phyloP scores from a whole-genome alignment of 495 filamentous ascomycete genomes.

The Arthonia radiata region DNA sequence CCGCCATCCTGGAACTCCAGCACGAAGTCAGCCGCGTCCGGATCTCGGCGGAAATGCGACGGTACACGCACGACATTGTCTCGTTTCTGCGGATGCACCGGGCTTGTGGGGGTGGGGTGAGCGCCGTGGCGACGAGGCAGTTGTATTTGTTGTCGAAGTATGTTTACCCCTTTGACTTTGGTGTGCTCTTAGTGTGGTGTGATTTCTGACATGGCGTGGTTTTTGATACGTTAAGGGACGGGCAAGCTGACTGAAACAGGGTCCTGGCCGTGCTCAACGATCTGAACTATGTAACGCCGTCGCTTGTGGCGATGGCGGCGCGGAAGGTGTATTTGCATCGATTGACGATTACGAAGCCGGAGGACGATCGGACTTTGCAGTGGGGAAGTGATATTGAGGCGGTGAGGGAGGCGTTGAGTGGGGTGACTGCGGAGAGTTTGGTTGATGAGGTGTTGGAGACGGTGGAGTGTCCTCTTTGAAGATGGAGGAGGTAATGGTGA shows the following conservation, averaged over 20 bases:
- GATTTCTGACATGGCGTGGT: no score
- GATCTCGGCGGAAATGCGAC: constrained; percentile 37
- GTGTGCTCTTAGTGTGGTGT: no score
- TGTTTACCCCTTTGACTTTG: no score
- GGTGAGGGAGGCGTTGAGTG: constrained; percentile 37
- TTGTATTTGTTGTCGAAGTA: constrained; percentile 40
- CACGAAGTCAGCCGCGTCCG: constrained; percentile 16
- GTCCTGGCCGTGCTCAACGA: constrained; percentile 66
- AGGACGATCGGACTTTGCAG: constrained; percentile 66
- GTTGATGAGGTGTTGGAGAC: constrained; percentile 55
- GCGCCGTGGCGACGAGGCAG: constrained; percentile 52
- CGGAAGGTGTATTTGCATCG: constrained; percentile 76
- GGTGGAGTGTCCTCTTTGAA: constrained; percentile 44
- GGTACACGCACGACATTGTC: constrained; percentile 66
- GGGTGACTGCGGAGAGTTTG: constrained; percentile 47
- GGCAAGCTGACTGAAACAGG: constrained; percentile 10
- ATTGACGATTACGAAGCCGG: constrained; percentile 38
- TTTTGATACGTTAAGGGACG: no score
- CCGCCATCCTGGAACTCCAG: constrained; percentile 7
- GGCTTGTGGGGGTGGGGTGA: constrained; percentile 52
- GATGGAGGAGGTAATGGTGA: no score
- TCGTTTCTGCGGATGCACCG: constrained; percentile 69
- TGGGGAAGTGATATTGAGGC: constrained; percentile 66
- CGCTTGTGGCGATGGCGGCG: constrained; percentile 59
- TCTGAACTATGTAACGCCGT: constrained; percentile 58